These are phyloP conservation scores for Hericium rajendrae DNA, from an alignment of 768 basidiomycete genomes.

Conservation along the genomic window DNA sequence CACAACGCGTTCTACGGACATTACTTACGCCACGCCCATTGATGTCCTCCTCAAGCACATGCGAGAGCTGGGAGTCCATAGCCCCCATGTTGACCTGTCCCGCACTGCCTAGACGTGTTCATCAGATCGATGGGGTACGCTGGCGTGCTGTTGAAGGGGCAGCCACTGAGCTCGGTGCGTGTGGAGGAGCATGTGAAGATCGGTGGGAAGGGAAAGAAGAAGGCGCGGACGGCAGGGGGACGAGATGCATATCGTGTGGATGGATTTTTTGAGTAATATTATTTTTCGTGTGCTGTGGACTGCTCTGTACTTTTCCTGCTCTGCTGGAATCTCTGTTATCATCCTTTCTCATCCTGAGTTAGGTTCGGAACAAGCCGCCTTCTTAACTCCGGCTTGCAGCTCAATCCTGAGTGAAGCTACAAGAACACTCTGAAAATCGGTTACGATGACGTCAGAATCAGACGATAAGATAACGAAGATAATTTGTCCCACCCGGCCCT, in stretches of 20 bases:
- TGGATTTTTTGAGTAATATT: not conserved
- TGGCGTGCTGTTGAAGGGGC: conserved; percentile 18
- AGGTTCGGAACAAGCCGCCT: too few species aligned
- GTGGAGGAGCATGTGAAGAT: conserved; percentile 17
- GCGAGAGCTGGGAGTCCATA: not conserved
- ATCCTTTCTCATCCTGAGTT: too few species aligned
- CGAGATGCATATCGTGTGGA: conserved; percentile 59
- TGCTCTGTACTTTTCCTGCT: not conserved
- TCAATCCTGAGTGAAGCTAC: too few species aligned
- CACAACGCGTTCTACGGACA: not conserved
- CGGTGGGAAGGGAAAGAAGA: conserved; percentile 40
- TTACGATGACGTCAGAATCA: too few species aligned
- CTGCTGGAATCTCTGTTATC: too few species aligned
- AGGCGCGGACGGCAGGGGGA: conserved; percentile 40
- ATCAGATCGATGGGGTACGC: too few species aligned
- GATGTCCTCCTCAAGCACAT: not conserved
- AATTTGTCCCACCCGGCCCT: too few species aligned
- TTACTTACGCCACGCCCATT: not conserved
- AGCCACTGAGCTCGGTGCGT: conserved; percentile 7
- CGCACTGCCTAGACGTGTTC: not conserved
- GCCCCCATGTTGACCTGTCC: not conserved
- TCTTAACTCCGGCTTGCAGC: too few species aligned
- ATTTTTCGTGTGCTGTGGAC: not conserved
- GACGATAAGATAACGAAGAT: too few species aligned
- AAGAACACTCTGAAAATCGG: too few species aligned